Conservation (phyloP, 495 filamentous ascomycete species). For the Tuber indicum region DNA sequence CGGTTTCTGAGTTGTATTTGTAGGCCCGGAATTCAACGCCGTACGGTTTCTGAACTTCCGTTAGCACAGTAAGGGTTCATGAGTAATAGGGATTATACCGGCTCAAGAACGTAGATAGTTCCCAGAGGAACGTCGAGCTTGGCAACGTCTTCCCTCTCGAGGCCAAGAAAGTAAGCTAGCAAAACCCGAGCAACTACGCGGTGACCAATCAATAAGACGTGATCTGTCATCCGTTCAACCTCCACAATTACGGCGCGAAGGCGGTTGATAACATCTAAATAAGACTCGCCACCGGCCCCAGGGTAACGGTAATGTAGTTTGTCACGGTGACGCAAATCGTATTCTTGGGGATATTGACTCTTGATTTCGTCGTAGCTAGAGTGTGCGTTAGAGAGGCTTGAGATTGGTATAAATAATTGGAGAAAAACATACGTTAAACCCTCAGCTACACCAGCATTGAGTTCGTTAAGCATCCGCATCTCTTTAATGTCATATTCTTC, state of each 20-base stretch:
- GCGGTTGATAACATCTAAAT: slow-evolving; percentile 93
- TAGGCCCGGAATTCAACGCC: slow-evolving; percentile 95
- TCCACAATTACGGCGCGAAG: slow-evolving; percentile 93
- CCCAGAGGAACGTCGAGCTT: slow-evolving; percentile 88
- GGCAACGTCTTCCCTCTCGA: slow-evolving; percentile 82
- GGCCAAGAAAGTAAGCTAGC: slow-evolving; percentile 89
- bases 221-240: slow-evolving; percentile 92
- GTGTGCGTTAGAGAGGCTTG: neutral
- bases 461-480: slow-evolving; percentile 96
- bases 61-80: neutral
- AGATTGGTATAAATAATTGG: neutral
- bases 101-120: slow-evolving; percentile 86
- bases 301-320: slow-evolving; percentile 94
- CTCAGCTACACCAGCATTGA: slow-evolving; percentile 86
- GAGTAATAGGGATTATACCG: slow-evolving; percentile 44
- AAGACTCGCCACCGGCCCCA: slow-evolving; percentile 89
- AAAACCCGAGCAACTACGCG: slow-evolving; percentile 84
- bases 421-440: slow-evolving; percentile 58
- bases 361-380: slow-evolving; percentile 71
- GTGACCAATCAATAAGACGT: slow-evolving; percentile 83
- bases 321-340: slow-evolving; percentile 61
- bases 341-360: slow-evolving; percentile 67
- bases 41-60: slow-evolving; percentile 64
- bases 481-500: slow-evolving; percentile 97
- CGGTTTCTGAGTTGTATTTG: slow-evolving; percentile 65